Base-by-base conservation (phyloP, 129 eudicot genomes). In the Tagetes erecta region DNA sequence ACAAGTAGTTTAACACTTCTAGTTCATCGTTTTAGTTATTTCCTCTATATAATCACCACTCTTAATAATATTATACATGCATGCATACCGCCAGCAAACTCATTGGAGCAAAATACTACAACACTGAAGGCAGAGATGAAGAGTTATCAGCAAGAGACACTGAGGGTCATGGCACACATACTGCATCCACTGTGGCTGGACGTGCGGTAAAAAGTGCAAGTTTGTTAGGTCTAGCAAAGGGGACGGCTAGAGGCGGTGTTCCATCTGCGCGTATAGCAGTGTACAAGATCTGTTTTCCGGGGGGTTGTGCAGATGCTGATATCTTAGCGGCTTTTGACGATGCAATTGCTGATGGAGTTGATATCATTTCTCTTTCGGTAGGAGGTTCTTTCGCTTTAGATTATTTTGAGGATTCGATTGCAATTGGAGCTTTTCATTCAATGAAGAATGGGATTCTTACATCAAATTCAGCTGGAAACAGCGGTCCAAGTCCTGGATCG, bases 151-250 rank as follows among this genome's bases (percentile, higher is more conserved):
- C 90, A 20, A 84, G 96, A 78, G 97, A 91, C 47, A 49, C 56
- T 0, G 80, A 76, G 0, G 96, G 97, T 27, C 97, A 91, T 35
- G 97, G 97, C 6, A 88, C 90, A 1, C 95, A 91, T 78, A 85
- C 88, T 5, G 89, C 97, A 6, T 91, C 97, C 6, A 91, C 80
- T 1, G 96, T 83, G 41, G 97, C 88, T 20, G 27, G 27, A 20
- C 27, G 27, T 20, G 27, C 0, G 27, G 27, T 20, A 20, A 20
- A 20, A 20, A 68, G 70, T 0, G 87, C 90, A 11, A 80, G 82
- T 53, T 41, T 86, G 76, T 73, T 76, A 10, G 97, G 95, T 20
- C 79, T 88, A 8, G 96, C 79, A 2, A 35, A 4, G 8, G 97
- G 97, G 70, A 78, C 83, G 2, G 95, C 92, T 13, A 64, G 96